Base-by-base conservation (phyloP, 2,329 filamentous ascomycete genomes). In the Xylaria polymorpha region DNA sequence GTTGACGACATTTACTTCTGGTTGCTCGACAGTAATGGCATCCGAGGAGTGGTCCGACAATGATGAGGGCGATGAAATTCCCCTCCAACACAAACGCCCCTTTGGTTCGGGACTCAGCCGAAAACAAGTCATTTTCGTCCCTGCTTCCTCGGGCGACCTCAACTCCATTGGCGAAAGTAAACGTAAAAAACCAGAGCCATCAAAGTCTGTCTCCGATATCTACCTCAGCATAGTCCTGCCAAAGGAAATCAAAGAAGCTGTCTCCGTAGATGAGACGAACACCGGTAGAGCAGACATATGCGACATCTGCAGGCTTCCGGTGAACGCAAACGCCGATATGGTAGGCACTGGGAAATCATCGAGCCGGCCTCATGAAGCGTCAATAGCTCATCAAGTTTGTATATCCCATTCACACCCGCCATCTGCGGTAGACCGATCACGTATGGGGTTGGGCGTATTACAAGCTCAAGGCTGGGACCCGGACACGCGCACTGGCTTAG, bases 391-490 rank as follows among this genome's bases (percentile, higher is more conserved):
- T 76, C 92, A 94, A 81, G 86, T 92, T 44, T 90, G 87, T 69
- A 82, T 94, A 1, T 79, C 84, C 4, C 91, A 93, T 76, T 91
- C 90, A 0, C 89, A 92, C 67, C 91, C 91, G 7, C 92, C 92
- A 0, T 94, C 91, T 0, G 85, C 90, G 15, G 82, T 94, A 22
- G 90, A 94, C 78, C 86, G 92, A 41, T 86, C 84, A 4, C 86
- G 91, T 55, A 92, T 92, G 84, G 92, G 92, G 0, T 81, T 94
- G 7, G 82, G 86, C 5, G 87, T 91, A 35, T 85, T 94, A 39
- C 83, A 88, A 61, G 84, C 87, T 0, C 86, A 91, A 67, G 92
- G 92, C 35, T 94, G 91, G 89, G 90, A 94, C 74, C 91, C 92
- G 0, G 92, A 94, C 79, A 84, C 88, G 35, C 84, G 93, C 2